Percentiles rank a stretch among this genome's conserved stretches.
phyloP scores from a whole-genome alignment of 371 early-diverging fungal genomes.

The Entomophthora muscae region DNA sequence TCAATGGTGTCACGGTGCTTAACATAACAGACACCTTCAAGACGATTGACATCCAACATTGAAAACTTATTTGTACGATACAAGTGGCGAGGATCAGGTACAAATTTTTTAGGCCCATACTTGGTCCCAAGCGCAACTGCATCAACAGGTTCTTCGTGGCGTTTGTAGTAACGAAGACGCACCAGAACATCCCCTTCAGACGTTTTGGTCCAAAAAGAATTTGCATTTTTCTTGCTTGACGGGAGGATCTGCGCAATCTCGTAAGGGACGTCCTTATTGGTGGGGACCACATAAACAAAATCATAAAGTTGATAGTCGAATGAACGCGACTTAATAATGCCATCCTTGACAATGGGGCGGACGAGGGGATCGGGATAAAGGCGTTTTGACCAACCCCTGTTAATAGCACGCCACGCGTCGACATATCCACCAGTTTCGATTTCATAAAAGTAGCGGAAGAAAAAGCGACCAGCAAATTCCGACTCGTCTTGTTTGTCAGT shows the following conservation, averaged over 20 bases:
- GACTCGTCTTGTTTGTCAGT: constrained; percentile 16
- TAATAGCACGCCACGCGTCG: constrained; percentile 13
- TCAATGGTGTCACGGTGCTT: constrained; percentile 16
- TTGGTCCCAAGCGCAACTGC: constrained; percentile 6
- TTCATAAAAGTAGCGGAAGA: constrained; percentile 10
- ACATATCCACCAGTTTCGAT: constrained; percentile 13
- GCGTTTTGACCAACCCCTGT: background rate
- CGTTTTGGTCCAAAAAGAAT: background rate
- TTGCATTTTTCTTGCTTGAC: constrained; percentile 7
- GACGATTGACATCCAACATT: constrained; percentile 9
- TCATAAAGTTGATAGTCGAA: constrained; percentile 23
- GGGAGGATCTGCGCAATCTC: constrained; percentile 22
- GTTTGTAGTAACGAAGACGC: constrained; percentile 3
- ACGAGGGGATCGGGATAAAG: constrained; percentile 18
- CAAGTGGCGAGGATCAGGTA: constrained; percentile 19
- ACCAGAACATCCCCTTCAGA: background rate
- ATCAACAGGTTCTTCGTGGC: constrained; percentile 3
- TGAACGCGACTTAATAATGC: constrained; percentile 12
- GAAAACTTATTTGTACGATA: constrained; percentile 14
- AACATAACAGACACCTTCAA: constrained; percentile 33
- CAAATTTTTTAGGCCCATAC: background rate
- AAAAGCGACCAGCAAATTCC: background rate
- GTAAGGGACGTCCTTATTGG: constrained; percentile 18
- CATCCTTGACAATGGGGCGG: constrained; percentile 18
- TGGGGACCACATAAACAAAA: constrained; percentile 22